Base-by-base conservation (phyloP, 2,329 filamentous ascomycete genomes). In the Beauveria rudraprayagi region DNA sequence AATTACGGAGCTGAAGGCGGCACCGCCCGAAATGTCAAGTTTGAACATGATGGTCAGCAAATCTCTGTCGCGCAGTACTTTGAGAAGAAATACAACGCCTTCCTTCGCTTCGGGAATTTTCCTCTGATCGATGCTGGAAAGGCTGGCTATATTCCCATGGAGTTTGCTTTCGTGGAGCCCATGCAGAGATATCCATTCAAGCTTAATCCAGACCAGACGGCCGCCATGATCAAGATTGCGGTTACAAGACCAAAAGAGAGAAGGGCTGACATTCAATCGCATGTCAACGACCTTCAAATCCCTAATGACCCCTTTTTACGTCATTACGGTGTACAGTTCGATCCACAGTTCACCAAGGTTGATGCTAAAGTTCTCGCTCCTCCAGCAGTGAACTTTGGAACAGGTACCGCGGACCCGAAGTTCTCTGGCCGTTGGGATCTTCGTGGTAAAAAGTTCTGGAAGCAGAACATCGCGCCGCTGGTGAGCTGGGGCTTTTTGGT, bases 191-290 rank as follows among this genome's bases (percentile, higher is more conserved):
- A 87, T 65, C 76, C 77, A 0, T 87, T 77, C 74, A 89, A 89
- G 72, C 71, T 89, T 1, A 81, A 81, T 58, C 77, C 81, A 0
- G 70, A 75, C 0, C 80, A 96, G 75, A 97, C 93, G 0, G 77
- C 87, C 0, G 76, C 82, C 5, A 99, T 99, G 94, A 97, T 99
- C 77, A 93, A 89, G 72, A 91, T 93, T 68, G 92, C 93, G 0
- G 93, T 96, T 5, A 91, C 89, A 6, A 82, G 87, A 1, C 94
- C 94, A 0, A 71, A 72, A 0, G 71, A 85, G 34, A 89, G 94
- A n/a, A 83, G 84, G 65, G 67, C 71, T 0, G 84, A 89, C 22
- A 92, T 97, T 66, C 66, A 73, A 60, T 61, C 60, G 7, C 70
- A 71, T 44, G 76, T 85, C 54, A 71, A 82, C 3, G 89, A 89